phyloP scores from a whole-genome alignment of 208 protist species.

The Wallacemonas sp. region DNA sequence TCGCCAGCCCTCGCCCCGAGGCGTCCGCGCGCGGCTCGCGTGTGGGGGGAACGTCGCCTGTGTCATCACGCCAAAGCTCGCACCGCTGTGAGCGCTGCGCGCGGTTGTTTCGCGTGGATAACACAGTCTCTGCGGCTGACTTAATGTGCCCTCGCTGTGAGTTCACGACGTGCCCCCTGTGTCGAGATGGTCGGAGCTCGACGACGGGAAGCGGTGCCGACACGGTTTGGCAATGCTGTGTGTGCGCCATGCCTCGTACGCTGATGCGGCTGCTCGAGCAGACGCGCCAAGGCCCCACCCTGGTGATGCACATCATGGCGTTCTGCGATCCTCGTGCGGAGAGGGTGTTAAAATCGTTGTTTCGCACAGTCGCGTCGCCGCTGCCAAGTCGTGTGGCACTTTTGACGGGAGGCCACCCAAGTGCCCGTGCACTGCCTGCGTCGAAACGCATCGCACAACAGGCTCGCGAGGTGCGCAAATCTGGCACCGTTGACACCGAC shows the following conservation, averaged over 20 bases:
- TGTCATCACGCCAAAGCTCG: constrained; percentile 5
- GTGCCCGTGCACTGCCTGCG: constrained; percentile 4
- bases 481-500: background rate
- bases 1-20: background rate
- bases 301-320: constrained; percentile 59
- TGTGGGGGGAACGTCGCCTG: background rate
- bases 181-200: constrained; percentile 29
- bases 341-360: constrained; percentile 68
- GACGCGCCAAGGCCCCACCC: constrained; percentile 43
- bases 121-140: background rate
- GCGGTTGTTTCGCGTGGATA: constrained; percentile 33
- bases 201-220: constrained; percentile 3
- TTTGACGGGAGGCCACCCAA: background rate
- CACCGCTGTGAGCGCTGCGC: constrained; percentile 59
- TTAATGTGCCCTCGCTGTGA: constrained; percentile 60
- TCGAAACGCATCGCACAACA: constrained; percentile 4
- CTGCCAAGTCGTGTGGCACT: background rate
- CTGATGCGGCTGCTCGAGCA: constrained; percentile 69
- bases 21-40: background rate
- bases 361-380: constrained; percentile 34
- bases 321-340: constrained; percentile 68
- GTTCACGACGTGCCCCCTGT: constrained; percentile 55
- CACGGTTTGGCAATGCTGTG: constrained; percentile 56
- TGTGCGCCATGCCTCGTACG: constrained; percentile 41
- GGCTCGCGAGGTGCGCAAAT: constrained; percentile 5